phyloP scores from a whole-genome alignment of 2,329 filamentous ascomycete genomes.

The Penicillium sp. region DNA sequence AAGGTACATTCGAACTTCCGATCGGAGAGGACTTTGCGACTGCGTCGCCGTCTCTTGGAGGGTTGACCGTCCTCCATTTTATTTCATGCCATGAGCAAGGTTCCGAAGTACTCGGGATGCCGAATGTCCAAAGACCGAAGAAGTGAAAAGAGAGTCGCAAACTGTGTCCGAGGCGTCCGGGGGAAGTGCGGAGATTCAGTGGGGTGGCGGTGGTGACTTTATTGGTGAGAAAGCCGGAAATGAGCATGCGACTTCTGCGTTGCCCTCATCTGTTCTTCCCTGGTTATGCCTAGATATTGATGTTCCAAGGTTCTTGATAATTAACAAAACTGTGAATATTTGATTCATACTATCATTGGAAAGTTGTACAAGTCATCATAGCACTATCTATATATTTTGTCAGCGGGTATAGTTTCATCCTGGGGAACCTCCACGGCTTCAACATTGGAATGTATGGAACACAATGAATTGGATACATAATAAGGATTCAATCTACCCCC shows the following conservation, averaged over 20 bases:
- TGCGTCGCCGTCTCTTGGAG: conserved; percentile 47
- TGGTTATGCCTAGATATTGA: too few species aligned
- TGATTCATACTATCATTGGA: too few species aligned
- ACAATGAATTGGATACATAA: too few species aligned
- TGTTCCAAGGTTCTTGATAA: too few species aligned
- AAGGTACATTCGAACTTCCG: conserved; percentile 76
- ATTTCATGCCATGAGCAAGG: conserved; percentile 8
- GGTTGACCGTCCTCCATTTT: conserved; percentile 22
- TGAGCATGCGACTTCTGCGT: not conserved
- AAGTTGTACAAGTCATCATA: too few species aligned
- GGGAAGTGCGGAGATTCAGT: conserved; percentile 14
- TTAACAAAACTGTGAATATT: too few species aligned
- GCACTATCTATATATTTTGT: too few species aligned
- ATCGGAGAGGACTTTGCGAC: conserved; percentile 48
- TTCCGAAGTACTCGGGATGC: not conserved
- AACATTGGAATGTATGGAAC: too few species aligned
- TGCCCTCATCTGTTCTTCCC: not conserved
- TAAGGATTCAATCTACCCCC: too few species aligned
- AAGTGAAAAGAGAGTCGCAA: not conserved
- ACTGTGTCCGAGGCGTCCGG: conserved; percentile 4
- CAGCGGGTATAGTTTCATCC: too few species aligned
- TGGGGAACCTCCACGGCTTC: too few species aligned
- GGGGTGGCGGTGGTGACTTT: conserved; percentile 9
- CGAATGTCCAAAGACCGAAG: not conserved
- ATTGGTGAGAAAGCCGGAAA: not conserved